Conservation (phyloP, 805 yeast genomes). For the Saccharomycopsis amapae region DNA sequence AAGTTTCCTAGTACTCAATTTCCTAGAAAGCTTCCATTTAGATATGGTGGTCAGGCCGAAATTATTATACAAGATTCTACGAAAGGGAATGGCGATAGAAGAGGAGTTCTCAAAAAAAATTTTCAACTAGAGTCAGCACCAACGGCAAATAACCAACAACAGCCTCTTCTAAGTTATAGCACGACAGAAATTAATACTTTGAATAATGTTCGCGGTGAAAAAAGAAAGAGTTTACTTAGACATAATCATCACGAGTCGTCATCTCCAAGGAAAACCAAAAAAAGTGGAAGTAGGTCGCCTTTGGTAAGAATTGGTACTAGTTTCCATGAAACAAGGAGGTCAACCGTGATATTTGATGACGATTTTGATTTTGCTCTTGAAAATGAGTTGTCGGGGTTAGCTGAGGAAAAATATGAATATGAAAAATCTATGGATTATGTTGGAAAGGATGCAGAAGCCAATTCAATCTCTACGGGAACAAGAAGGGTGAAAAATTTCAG, state of each 20-base stretch:
- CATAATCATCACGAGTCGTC: conserved; percentile 1
- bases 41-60: too few relatives aligned
- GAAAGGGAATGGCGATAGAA: too few relatives aligned
- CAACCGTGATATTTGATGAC: conserved; percentile 17
- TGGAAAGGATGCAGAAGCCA: neutral
- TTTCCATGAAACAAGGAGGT: conserved; percentile 11
- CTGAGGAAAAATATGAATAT: neutral
- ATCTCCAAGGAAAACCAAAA: conserved; percentile 8
- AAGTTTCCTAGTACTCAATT: too few relatives aligned
- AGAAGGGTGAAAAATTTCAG: conserved; percentile 13
- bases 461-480: neutral
- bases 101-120: too few relatives aligned
- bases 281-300: conserved; percentile 17
- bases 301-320: conserved; percentile 11
- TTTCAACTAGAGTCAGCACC: too few relatives aligned
- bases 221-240: conserved; percentile 15
- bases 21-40: too few relatives aligned
- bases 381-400: neutral
- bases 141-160: neutral
- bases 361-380: conserved; percentile 12
- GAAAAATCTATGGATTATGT: neutral
- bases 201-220: conserved; percentile 10
- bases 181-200: conserved; percentile 14
- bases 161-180: conserved; percentile 12
- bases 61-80: too few relatives aligned